Percentiles rank a stretch among this genome's conserved stretches.
Conservation (phyloP, 116 monocot species). For the Trichopus zeylanicus region DNA sequence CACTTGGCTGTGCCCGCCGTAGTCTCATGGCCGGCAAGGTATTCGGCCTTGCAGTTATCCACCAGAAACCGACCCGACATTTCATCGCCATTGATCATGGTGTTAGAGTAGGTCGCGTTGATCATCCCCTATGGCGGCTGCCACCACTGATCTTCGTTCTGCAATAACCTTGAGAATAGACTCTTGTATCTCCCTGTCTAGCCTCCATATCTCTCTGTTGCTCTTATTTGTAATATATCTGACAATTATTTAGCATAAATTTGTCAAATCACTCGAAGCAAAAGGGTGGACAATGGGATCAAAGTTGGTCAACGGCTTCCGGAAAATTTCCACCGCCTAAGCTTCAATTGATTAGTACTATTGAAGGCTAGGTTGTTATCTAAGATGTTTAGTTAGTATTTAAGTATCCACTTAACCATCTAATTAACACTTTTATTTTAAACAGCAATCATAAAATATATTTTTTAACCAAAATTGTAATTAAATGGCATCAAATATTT, state of each 20-base stretch:
- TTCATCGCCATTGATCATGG: neutral
- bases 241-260: no score
- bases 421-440: no score
- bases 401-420: no score
- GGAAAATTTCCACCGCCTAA: no score
- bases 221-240: conserved; percentile 11
- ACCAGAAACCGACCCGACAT: conserved; percentile 28
- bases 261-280: no score
- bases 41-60: conserved; percentile 54
- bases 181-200: conserved; percentile 8
- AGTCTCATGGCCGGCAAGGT: conserved; percentile 53
- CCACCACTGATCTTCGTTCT: conserved; percentile 16
- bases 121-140: conserved; percentile 5
- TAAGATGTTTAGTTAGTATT: no score
- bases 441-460: neutral
- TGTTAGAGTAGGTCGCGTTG: conserved; percentile 22
- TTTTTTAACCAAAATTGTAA: neutral
- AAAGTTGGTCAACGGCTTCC: no score
- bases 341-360: no score
- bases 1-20: conserved; percentile 25
- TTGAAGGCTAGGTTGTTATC: no score
- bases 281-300: no score
- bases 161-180: conserved; percentile 27
- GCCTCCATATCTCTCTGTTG: conserved; percentile 14
- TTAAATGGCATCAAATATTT: no score